A percentile compares a stretch with the other conserved stretches of the same genome.
Conservation (phyloP, 2,329 filamentous ascomycete genomes). For the Epichloe coenophiala region DNA sequence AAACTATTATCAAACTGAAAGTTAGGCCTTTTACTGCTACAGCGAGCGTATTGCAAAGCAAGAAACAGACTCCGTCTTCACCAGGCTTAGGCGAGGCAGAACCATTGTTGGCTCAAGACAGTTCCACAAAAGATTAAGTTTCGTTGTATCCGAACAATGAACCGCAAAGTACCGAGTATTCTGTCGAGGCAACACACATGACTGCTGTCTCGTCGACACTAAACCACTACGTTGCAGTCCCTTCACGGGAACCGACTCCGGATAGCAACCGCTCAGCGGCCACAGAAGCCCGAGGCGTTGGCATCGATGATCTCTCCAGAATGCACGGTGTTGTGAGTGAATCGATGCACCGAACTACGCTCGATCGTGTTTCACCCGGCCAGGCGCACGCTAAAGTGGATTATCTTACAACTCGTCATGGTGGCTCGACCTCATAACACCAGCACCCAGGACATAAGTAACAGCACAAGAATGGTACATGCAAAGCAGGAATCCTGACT, state of each 20-base stretch:
- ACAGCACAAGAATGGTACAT: background rate
- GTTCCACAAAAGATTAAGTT: background rate
- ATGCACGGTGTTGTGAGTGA: background rate
- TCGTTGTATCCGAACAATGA: background rate
- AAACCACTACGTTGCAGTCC: background rate
- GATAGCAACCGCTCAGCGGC: background rate
- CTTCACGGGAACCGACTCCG: background rate
- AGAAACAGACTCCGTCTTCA: background rate
- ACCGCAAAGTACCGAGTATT: background rate
- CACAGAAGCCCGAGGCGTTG: background rate
- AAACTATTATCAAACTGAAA: slow-evolving; percentile 40
- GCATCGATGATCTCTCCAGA: background rate
- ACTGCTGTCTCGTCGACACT: background rate
- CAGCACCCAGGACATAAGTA: background rate
- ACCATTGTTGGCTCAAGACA: background rate
- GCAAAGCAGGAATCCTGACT: background rate
- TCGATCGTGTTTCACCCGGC: background rate
- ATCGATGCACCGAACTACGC: background rate
- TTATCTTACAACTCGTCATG: background rate
- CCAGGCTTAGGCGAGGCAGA: no score
- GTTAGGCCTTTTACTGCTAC: slow-evolving; percentile 13
- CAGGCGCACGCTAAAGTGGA: background rate
- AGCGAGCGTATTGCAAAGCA: slow-evolving; percentile 3
- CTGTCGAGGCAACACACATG: background rate
- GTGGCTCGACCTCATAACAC: background rate